Conservation (phyloP, 2,329 filamentous ascomycete genomes). For the Fusarium sp. region DNA sequence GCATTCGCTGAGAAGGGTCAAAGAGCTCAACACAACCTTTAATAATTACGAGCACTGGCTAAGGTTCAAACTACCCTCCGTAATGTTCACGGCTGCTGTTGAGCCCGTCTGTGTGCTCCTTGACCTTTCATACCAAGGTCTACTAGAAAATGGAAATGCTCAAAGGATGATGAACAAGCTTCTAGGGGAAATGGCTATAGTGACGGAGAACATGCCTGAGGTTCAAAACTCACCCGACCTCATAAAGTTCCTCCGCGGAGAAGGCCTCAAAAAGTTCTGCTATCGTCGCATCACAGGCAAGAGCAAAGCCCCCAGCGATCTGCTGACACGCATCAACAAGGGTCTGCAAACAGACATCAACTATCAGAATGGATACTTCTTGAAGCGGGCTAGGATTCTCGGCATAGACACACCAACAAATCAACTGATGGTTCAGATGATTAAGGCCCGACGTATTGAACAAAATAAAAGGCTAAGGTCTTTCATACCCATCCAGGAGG, state of each 20-base stretch:
- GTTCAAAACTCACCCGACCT: slow-evolving; percentile 70
- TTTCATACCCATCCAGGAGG: slow-evolving; percentile 51
- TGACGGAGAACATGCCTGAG: slow-evolving; percentile 81
- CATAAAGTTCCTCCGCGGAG: slow-evolving; percentile 64
- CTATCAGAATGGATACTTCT: slow-evolving; percentile 89
- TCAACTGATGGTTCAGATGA: slow-evolving; percentile 75
- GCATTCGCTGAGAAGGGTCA: slow-evolving; percentile 27
- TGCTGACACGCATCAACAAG: slow-evolving; percentile 72
- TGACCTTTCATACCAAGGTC: slow-evolving; percentile 77
- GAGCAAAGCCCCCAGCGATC: slow-evolving; percentile 66
- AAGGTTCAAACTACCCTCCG: slow-evolving; percentile 78
- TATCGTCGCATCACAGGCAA: slow-evolving; percentile 52
- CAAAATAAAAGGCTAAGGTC: slow-evolving; percentile 47
- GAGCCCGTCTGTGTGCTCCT: slow-evolving; percentile 85
- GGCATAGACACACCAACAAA: slow-evolving; percentile 80
- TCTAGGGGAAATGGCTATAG: slow-evolving; percentile 76
- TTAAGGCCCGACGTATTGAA: slow-evolving; percentile 72
- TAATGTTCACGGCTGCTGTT: slow-evolving; percentile 80
- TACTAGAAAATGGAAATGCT: slow-evolving; percentile 74
- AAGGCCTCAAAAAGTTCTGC: slow-evolving; percentile 69
- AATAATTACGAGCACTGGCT: slow-evolving; percentile 62
- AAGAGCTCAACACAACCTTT: slow-evolving; percentile 37
- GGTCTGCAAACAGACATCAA: slow-evolving; percentile 79
- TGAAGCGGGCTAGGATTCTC: slow-evolving; percentile 75
- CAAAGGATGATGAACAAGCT: slow-evolving; percentile 75